A percentile compares a stretch with the other conserved stretches of the same genome.
Conservation (phyloP, 306 rosid genomes). For the Lathyrus oleraceus region DNA sequence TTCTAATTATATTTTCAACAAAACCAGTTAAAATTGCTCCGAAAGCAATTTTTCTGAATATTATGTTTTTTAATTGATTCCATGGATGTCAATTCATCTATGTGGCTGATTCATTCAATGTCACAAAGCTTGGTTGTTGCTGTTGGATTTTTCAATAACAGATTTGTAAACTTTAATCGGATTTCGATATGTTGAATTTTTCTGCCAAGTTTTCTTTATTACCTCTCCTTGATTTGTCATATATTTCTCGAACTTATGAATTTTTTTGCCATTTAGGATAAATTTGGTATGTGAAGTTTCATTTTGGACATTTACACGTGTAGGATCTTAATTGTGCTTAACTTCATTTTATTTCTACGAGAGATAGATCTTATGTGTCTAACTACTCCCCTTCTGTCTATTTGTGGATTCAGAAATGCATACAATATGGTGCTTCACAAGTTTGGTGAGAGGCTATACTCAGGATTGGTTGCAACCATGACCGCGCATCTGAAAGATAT, state of each 20-base stretch:
- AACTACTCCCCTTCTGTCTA: conserved; percentile 4
- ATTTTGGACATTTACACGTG: neutral
- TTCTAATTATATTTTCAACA: too few relatives aligned
- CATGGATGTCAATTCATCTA: neutral
- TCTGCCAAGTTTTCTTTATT: conserved; percentile 5
- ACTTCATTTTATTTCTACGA: neutral
- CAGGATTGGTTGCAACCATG: conserved; percentile 79
- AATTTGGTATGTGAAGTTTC: conserved; percentile 18
- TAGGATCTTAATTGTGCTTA: conserved; percentile 4
- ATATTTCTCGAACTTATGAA: neutral
- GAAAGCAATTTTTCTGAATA: too few relatives aligned
- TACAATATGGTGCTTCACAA: conserved; percentile 99
- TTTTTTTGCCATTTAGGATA: conserved; percentile 19
- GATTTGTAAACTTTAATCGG: neutral
- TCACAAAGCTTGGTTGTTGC: neutral
- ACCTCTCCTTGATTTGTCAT: conserved; percentile 14
- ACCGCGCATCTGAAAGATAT: conserved; percentile 77
- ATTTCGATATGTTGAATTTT: conserved; percentile 1
- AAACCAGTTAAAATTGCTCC: too few relatives aligned
- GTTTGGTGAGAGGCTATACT: conserved; percentile 85
- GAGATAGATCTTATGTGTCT: conserved; percentile 27
- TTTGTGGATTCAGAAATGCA: conserved; percentile 70
- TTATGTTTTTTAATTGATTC: neutral
- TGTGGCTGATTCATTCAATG: neutral
- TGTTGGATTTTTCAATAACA: neutral